A percentile compares a stretch with the other conserved stretches of the same genome.
Conservation (phyloP, 139 green algal species). For the Protoeuglena noctilucae region DNA sequence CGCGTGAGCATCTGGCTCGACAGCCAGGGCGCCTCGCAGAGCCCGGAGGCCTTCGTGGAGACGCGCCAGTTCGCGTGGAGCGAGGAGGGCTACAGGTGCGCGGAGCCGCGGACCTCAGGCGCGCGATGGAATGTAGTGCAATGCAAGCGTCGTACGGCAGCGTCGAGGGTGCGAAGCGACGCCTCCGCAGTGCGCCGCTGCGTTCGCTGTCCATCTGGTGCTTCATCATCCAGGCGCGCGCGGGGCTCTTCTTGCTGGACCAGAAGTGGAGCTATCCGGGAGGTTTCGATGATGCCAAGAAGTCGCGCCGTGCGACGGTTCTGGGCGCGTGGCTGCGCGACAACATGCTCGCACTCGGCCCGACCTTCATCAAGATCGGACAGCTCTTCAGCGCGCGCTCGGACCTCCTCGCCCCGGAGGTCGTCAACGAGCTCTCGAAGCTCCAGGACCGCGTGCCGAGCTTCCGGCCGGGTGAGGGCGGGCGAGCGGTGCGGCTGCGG, state of each 20-base stretch:
- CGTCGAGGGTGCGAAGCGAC: too few species aligned
- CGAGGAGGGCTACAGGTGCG: too few species aligned
- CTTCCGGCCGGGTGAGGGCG: background rate
- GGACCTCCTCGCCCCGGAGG: constrained; percentile 51
- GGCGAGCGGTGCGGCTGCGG: background rate
- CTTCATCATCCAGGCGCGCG: constrained; percentile 57
- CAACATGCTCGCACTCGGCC: constrained; percentile 48
- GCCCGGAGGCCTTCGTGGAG: too few species aligned
- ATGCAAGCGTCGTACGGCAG: too few species aligned
- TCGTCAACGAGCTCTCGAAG: constrained; percentile 24
- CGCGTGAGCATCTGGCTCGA: too few species aligned
- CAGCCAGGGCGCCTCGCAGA: too few species aligned
- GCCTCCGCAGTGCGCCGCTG: too few species aligned
- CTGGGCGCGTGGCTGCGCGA: constrained; percentile 45
- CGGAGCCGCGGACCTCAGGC: too few species aligned
- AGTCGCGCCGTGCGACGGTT: constrained; percentile 14
- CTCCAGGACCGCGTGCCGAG: constrained; percentile 8
- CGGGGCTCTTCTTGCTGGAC: constrained; percentile 59
- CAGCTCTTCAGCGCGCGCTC: constrained; percentile 59
- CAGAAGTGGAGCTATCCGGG: constrained; percentile 60
- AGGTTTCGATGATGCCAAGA: constrained; percentile 40
- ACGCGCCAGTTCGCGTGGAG: too few species aligned
- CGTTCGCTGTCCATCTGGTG: constrained; percentile 60
- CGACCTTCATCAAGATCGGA: constrained; percentile 62
- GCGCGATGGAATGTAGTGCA: too few species aligned